Percentiles rank a stretch among this genome's conserved stretches.
These are phyloP conservation scores for Elsinoe necatrix DNA, from an alignment of 2,329 filamentous ascomycete species.

Conservation along the genomic window DNA sequence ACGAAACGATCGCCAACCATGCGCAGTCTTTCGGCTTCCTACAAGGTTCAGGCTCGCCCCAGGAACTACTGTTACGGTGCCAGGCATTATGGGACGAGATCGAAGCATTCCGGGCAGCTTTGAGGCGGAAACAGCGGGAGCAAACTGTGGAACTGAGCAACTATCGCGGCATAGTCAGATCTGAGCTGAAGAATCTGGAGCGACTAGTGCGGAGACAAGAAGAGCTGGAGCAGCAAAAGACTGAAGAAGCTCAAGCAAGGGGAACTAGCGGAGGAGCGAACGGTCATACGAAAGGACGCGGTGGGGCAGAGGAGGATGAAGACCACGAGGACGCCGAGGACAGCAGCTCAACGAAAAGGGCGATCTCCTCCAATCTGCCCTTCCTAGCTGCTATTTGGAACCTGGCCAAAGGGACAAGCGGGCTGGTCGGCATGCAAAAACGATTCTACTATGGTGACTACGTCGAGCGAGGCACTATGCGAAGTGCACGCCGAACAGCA, in stretches of 20 bases:
- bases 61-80: constrained; percentile 32
- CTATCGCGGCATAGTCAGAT: constrained; percentile 29
- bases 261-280: background rate
- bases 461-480: constrained; percentile 17
- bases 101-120: constrained; percentile 32
- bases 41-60: constrained; percentile 13
- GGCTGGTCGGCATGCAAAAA: constrained; percentile 51
- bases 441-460: constrained; percentile 39
- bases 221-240: constrained; percentile 15
- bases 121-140: constrained; percentile 30
- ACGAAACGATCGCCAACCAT: background rate
- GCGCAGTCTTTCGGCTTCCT: background rate
- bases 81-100: constrained; percentile 34
- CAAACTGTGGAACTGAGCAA: constrained; percentile 29
- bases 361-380: constrained; percentile 55
- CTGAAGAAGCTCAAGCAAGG: background rate
- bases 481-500: constrained; percentile 20
- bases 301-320: background rate
- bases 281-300: background rate
- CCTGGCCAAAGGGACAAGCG: constrained; percentile 49
- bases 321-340: background rate
- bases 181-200: constrained; percentile 28
- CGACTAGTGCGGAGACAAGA: constrained; percentile 23
- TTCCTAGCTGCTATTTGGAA: constrained; percentile 58
- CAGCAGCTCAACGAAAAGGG: background rate